Evolutionary conservation across 2,329 filamentous ascomycete species (phyloP).

Genomic region (Beauveria sp.): DNA sequence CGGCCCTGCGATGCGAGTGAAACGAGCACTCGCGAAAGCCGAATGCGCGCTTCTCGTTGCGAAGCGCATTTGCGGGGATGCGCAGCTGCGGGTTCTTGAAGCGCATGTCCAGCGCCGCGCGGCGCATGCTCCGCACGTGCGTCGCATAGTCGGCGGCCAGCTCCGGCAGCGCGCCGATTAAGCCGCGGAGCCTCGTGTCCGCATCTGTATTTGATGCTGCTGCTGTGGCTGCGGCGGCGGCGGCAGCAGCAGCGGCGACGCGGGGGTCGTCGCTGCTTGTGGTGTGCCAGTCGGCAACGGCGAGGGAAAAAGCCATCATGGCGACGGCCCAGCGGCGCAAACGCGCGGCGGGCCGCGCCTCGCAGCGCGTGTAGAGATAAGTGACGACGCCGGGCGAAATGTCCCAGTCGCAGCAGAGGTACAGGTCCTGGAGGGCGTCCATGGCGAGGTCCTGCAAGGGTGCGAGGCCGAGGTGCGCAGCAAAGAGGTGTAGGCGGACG

Average conservation of each 20-base stretch:
- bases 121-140: slow-evolving; percentile 45
- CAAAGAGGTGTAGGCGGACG: slow-evolving; percentile 50
- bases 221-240: slow-evolving; percentile 19
- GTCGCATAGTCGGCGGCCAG: slow-evolving; percentile 43
- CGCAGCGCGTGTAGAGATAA: slow-evolving; percentile 48
- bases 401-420: slow-evolving; percentile 52
- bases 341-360: slow-evolving; percentile 40
- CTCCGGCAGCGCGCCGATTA: slow-evolving; percentile 37
- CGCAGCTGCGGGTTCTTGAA: slow-evolving; percentile 55
- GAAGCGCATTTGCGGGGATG: slow-evolving; percentile 46
- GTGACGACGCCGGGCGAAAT: slow-evolving; percentile 43
- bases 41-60: slow-evolving; percentile 49
- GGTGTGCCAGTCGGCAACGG: slow-evolving; percentile 19
- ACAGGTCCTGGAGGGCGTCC: slow-evolving; percentile 52
- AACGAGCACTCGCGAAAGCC: slow-evolving; percentile 56
- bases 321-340: slow-evolving; percentile 53
- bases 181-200: slow-evolving; percentile 29
- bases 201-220: neutral
- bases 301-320: slow-evolving; percentile 51
- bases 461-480: slow-evolving; percentile 40
- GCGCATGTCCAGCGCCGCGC: slow-evolving; percentile 41
- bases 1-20: slow-evolving; percentile 47
- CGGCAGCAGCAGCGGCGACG: slow-evolving; percentile 14
- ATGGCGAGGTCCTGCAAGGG: slow-evolving; percentile 49
- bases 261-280: slow-evolving; percentile 12